These are phyloP conservation scores for Scheffersomyces stipitis DNA, from an alignment of 805 yeast species.

Conservation along the genomic window DNA sequence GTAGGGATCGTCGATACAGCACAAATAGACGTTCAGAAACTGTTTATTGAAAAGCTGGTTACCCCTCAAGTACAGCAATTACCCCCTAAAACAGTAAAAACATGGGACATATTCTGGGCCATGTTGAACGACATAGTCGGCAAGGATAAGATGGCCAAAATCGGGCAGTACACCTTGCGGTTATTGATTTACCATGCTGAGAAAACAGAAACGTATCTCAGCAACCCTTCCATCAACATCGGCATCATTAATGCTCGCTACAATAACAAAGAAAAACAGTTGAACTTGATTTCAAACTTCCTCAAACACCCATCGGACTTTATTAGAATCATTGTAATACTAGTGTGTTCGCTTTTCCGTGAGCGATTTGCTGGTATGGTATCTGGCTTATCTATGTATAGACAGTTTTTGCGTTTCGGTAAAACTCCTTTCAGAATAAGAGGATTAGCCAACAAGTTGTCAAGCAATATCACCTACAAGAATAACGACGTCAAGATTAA, in stretches of 20 bases:
- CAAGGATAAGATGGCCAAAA: slow-evolving; percentile 69
- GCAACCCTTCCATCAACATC: slow-evolving; percentile 36
- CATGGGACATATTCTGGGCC: slow-evolving; percentile 49
- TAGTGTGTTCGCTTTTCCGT: slow-evolving; percentile 40
- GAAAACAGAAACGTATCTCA: slow-evolving; percentile 33
- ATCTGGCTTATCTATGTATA: slow-evolving; percentile 50
- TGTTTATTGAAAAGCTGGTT: neutral
- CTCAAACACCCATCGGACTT: slow-evolving; percentile 37
- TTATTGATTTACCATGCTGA: slow-evolving; percentile 49
- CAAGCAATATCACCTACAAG: slow-evolving; percentile 9
- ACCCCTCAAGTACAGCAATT: too few species aligned
- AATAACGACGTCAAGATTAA: slow-evolving; percentile 10
- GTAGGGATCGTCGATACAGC: too few species aligned
- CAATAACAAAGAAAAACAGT: slow-evolving; percentile 29
- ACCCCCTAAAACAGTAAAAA: slow-evolving; percentile 10
- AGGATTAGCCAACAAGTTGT: slow-evolving; percentile 33
- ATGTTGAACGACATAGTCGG: slow-evolving; percentile 60
- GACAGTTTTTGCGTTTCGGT: slow-evolving; percentile 72
- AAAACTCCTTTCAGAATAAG: slow-evolving; percentile 61
- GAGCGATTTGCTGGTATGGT: slow-evolving; percentile 45
- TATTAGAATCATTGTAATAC: slow-evolving; percentile 30
- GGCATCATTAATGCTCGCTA: slow-evolving; percentile 28
- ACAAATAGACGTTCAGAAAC: neutral
- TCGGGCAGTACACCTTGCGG: slow-evolving; percentile 58
- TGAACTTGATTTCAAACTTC: slow-evolving; percentile 35